phyloP scores from a whole-genome alignment of 352 stramenopile genomes.

The Pythium rishiriense region DNA sequence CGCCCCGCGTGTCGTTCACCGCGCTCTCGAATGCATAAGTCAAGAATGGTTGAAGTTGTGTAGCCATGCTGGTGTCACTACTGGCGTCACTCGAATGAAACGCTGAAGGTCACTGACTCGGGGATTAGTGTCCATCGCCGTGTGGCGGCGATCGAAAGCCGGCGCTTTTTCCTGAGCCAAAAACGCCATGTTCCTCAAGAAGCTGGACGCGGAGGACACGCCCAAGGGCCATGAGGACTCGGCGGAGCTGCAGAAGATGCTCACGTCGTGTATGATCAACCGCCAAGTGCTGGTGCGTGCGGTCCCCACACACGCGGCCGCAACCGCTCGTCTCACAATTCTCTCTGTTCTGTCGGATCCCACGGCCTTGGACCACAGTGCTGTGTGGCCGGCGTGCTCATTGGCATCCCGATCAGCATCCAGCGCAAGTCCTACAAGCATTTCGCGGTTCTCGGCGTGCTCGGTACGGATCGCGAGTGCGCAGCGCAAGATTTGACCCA shows the following conservation, averaged over 20 bases:
- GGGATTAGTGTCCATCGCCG: neutral
- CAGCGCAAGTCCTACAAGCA: conserved; percentile 76
- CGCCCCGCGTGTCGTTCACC: conserved; percentile 11
- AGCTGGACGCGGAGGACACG: conserved; percentile 38
- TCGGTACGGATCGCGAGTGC: conserved; percentile 40
- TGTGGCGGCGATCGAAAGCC: neutral
- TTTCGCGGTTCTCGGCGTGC: conserved; percentile 73
- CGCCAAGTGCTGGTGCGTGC: conserved; percentile 70
- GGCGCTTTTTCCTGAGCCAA: neutral
- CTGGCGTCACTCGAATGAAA: no score
- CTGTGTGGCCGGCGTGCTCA: conserved; percentile 76
- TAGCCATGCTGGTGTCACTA: conserved; percentile 8
- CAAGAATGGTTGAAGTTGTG: conserved; percentile 3
- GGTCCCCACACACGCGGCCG: neutral
- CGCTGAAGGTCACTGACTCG: neutral
- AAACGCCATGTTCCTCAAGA: conserved; percentile 54
- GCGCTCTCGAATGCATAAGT: neutral
- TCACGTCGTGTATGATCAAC: conserved; percentile 86
- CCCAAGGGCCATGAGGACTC: conserved; percentile 72
- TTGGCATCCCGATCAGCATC: conserved; percentile 85
- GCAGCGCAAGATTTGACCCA: no score
- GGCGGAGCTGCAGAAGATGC: conserved; percentile 75
- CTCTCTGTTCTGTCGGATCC: no score
- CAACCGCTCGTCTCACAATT: neutral
- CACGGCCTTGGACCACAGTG: no score